Conservation (phyloP, 768 basidiomycete species). For the Crepidotus variabilis region DNA sequence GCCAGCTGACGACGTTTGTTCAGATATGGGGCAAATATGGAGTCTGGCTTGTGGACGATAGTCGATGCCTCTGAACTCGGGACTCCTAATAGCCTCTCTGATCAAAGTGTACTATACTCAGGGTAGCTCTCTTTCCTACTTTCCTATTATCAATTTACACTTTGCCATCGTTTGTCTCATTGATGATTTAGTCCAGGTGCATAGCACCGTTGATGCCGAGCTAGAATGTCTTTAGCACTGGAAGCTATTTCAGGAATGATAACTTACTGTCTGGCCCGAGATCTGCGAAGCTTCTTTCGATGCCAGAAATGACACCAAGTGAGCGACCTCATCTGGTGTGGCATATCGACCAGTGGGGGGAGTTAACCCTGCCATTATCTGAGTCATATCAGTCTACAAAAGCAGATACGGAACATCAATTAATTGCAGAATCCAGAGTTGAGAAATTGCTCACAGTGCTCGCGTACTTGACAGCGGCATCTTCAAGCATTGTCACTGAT, state of each 20-base stretch:
- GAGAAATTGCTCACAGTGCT: neutral
- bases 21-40: constrained; percentile 2
- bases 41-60: constrained; percentile 3
- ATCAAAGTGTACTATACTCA: too few species aligned
- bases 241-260: neutral
- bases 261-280: constrained; percentile 1
- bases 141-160: too few species aligned
- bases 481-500: neutral
- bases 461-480: neutral
- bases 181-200: neutral
- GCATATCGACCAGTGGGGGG: constrained; percentile 10
- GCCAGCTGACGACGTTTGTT: neutral
- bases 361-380: neutral
- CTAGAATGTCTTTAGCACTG: neutral
- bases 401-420: neutral
- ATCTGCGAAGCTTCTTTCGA: constrained; percentile 10
- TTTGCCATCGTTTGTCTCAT: neutral
- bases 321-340: constrained; percentile 28
- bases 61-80: too few species aligned
- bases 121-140: too few species aligned
- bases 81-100: too few species aligned
- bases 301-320: constrained; percentile 11
- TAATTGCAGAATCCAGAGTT: neutral
- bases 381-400: neutral
- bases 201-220: neutral